A percentile compares a stretch with the other conserved stretches of the same genome.
Conservation (phyloP, 352 stramenopile genomes). For the Pythium dissimile region DNA sequence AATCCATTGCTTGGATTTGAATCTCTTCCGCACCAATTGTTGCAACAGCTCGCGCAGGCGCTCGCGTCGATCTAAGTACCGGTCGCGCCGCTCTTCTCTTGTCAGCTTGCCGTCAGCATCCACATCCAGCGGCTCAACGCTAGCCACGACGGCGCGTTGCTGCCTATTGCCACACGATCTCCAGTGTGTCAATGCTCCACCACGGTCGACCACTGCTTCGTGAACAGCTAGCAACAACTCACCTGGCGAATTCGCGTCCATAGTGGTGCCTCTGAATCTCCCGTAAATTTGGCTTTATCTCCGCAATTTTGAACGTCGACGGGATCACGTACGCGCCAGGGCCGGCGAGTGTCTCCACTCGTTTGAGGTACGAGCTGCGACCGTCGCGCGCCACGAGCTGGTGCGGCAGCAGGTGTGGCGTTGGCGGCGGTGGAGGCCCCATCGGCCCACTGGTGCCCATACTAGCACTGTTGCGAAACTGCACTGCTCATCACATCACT, state of each 20-base stretch:
- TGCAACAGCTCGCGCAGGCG: conserved; percentile 21
- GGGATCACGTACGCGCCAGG: conserved; percentile 58
- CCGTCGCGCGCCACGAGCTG: conserved; percentile 25
- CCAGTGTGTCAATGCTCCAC: not conserved
- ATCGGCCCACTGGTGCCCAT: not conserved
- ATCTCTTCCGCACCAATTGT: conserved; percentile 8
- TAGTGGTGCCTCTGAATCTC: conserved; percentile 48
- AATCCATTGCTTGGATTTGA: too few relatives aligned
- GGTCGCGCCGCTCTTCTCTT: not conserved
- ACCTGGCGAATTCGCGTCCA: conserved; percentile 60
- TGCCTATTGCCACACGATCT: not conserved
- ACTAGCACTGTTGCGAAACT: not conserved
- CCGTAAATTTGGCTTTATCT: conserved; percentile 35
- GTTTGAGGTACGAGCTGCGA: conserved; percentile 52
- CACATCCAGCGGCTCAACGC: not conserved
- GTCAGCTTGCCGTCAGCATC: not conserved
- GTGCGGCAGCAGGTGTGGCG: conserved; percentile 20
- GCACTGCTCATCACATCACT: too few relatives aligned
- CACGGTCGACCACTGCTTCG: not conserved
- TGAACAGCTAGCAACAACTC: not conserved
- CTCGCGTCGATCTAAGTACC: conserved; percentile 9
- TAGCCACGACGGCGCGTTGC: not conserved
- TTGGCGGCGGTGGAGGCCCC: not conserved
- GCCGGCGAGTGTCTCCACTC: conserved; percentile 37
- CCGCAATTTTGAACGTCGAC: conserved; percentile 38